Base-by-base conservation (phyloP, 1,139 yeast genomes). In the Tardiomyces depauwii region DNA sequence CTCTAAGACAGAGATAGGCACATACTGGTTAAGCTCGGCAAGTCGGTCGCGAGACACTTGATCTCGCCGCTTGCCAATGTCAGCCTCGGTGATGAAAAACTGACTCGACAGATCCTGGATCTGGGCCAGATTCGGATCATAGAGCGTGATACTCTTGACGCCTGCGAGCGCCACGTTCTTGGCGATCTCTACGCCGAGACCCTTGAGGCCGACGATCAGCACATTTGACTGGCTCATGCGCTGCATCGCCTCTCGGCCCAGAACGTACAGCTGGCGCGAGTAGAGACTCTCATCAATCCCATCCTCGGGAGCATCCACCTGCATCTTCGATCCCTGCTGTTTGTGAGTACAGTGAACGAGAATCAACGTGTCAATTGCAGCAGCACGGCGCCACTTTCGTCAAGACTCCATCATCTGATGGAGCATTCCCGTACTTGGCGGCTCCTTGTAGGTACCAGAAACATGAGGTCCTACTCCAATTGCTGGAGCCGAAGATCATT, bases 131-230 rank as follows among this genome's bases (percentile, higher is more conserved):
- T 70, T 72, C 16, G 96, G 95, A 62, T 91, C 99, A 61, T 82
- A 85, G 41, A 91, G 67, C n/a, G 93, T 74, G 57, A 91, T 71
- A 16, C 95, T 82, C 68, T 91, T 93, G 57, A 91, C 98, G 56
- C 99, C 99, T 2, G 98, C 98, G 47, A 91, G 74, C 0, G 96
- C 95, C 47, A 91, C 87, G 66, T 91, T 91, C 67, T 91, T 93
- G 39, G 98, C 96, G 51, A 91, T 88, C 66, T 91, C 99, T 42
- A 86, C 76, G 56, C 99, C 99, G 44, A 91, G 71, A 38, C 98
- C 98, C 61, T 80, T 81, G 52, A 89, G 70, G 2, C 98, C 98
- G 52, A 89, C 78, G 47, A 91, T 73, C 45, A 91, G 75, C 18
- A 91, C 96, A 58, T 84, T 87, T 41, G 97, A 88, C 54, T 78